Evolutionary conservation across 2,329 filamentous ascomycete species (phyloP).

Genomic region (Colletotrichum sojae): DNA sequence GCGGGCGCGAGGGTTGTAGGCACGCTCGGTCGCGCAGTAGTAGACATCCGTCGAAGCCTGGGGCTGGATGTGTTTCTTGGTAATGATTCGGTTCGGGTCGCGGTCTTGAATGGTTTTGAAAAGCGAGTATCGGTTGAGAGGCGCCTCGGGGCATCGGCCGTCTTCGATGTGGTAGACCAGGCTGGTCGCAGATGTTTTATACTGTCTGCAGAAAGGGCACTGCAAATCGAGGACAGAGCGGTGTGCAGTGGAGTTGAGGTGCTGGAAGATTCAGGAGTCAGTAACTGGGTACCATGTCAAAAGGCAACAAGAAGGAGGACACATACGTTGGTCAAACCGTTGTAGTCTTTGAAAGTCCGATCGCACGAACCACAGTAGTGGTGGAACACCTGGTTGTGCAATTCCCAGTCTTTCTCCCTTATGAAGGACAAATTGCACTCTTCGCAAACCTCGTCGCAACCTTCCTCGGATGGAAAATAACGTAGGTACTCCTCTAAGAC

Average conservation of each 20-base stretch:
- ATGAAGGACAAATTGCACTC: slow-evolving; percentile 45
- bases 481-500: no score
- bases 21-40: slow-evolving; percentile 58
- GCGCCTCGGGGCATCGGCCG: slow-evolving; percentile 64
- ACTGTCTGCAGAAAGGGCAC: slow-evolving; percentile 69
- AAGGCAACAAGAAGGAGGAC: not conserved
- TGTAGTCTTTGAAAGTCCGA: not conserved
- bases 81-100: slow-evolving; percentile 64
- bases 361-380: slow-evolving; percentile 1
- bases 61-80: slow-evolving; percentile 65
- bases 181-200: slow-evolving; percentile 66
- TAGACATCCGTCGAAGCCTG: slow-evolving; percentile 47
- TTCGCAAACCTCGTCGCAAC: slow-evolving; percentile 20
- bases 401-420: slow-evolving; percentile 37
- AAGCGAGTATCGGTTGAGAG: slow-evolving; percentile 63
- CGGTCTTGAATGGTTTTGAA: slow-evolving; percentile 59
- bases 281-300: slow-evolving; percentile 29
- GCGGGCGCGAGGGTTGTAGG: slow-evolving; percentile 47
- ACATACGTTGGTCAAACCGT: not conserved
- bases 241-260: slow-evolving; percentile 68
- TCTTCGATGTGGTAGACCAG: slow-evolving; percentile 70
- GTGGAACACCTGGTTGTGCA: slow-evolving; percentile 3
- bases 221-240: slow-evolving; percentile 53
- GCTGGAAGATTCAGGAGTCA: slow-evolving; percentile 53
- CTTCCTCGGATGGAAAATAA: no score